phyloP scores from a whole-genome alignment of 2,329 filamentous ascomycete species.

The Colletotrichum eremochloae region DNA sequence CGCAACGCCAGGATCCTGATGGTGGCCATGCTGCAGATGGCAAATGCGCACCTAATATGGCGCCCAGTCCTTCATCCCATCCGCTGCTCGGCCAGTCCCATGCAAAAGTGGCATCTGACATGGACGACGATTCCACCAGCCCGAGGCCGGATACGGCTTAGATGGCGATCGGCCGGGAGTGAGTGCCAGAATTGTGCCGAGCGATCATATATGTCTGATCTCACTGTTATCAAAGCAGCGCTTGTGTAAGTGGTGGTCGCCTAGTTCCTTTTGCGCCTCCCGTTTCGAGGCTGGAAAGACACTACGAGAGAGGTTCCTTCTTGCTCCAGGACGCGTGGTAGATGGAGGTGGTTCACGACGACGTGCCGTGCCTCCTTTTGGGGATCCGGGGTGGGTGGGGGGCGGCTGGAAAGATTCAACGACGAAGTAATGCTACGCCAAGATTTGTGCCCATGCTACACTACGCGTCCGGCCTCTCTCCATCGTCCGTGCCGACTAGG shows the following conservation, averaged over 20 bases:
- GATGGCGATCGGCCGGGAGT: slow-evolving; percentile 13
- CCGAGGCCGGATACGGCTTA: slow-evolving; percentile 13
- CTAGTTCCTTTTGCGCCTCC: neutral
- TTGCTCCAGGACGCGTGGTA: neutral
- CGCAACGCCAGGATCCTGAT: slow-evolving; percentile 8
- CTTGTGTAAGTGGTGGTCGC: neutral
- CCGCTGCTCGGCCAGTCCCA: neutral
- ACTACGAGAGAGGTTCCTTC: neutral
- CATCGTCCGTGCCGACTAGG: neutral
- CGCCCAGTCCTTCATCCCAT: neutral
- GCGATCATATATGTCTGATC: slow-evolving; percentile 1
- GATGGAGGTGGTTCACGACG: neutral
- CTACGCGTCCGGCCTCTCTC: too few relatives aligned
- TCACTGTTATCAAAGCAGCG: slow-evolving; percentile 15
- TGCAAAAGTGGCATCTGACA: slow-evolving; percentile 25
- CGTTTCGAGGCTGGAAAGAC: neutral
- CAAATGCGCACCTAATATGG: slow-evolving; percentile 1
- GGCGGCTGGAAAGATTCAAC: neutral
- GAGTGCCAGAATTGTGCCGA: slow-evolving; percentile 1
- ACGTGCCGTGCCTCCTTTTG: neutral
- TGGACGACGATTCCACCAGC: slow-evolving; percentile 7
- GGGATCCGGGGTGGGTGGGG: neutral
- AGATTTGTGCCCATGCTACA: neutral
- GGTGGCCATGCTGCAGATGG: neutral
- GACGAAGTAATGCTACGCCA: neutral